Evolutionary conservation across 345 rosid genomes (phyloP).

Genomic region (Salix arbutifolia): DNA sequence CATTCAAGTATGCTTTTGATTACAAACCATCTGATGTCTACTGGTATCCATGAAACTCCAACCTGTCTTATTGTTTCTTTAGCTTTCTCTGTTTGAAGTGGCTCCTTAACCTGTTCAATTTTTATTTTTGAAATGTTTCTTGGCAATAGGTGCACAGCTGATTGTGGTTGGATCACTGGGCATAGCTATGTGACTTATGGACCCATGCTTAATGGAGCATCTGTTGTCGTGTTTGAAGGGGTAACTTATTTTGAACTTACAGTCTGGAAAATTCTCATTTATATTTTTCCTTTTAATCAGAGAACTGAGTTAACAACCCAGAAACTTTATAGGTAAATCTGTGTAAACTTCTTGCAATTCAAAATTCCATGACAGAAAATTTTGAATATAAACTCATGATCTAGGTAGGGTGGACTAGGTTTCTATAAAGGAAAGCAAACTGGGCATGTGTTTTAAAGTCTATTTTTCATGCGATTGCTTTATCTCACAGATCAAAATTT

Average conservation of each 20-base stretch:
- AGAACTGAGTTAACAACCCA: neutral
- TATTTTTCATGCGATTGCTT: neutral
- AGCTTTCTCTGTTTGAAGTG: slow-evolving; percentile 12
- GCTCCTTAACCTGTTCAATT: neutral
- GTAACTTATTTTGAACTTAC: slow-evolving; percentile 37
- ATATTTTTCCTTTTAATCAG: neutral
- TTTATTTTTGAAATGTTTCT: slow-evolving; percentile 2
- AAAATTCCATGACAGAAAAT: neutral
- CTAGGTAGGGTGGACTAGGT: neutral
- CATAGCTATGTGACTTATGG: slow-evolving; percentile 98
- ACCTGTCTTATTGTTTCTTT: slow-evolving; percentile 1
- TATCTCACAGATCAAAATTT: neutral
- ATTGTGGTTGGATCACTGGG: slow-evolving; percentile 99
- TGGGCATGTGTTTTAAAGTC: neutral
- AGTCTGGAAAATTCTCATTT: neutral
- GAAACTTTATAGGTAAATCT: neutral
- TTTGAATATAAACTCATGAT: neutral
- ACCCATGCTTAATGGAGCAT: slow-evolving; percentile 95
- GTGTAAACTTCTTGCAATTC: neutral
- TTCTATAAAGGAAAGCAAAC: neutral
- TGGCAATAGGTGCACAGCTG: slow-evolving; percentile 91
- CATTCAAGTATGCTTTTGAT: slow-evolving; percentile 97
- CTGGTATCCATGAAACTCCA: slow-evolving; percentile 53
- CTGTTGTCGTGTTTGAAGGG: slow-evolving; percentile 80
- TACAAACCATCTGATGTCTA: slow-evolving; percentile 82